These are phyloP conservation scores for Pezicula rhizophila DNA, from an alignment of 2,329 filamentous ascomycete species.

Conservation along the genomic window DNA sequence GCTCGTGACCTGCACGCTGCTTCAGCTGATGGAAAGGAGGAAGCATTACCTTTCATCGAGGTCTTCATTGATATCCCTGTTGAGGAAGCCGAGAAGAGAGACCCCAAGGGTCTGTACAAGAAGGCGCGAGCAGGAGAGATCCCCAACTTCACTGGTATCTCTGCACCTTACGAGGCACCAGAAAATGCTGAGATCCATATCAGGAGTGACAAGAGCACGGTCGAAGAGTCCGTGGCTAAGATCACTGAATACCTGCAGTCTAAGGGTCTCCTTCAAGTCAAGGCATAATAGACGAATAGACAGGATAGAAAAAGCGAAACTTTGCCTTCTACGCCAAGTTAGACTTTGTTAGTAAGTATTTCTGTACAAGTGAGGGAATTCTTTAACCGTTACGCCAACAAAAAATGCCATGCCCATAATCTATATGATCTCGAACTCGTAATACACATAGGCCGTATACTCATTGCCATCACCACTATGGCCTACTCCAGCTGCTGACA, in stretches of 20 bases:
- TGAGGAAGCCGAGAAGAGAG: slow-evolving; percentile 86
- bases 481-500: slow-evolving; percentile 67
- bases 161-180: slow-evolving; percentile 90
- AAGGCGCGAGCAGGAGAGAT: slow-evolving; percentile 91
- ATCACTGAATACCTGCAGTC: slow-evolving; percentile 75
- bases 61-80: slow-evolving; percentile 89
- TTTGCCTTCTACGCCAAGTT: slow-evolving; percentile 1
- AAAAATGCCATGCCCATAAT: slow-evolving; percentile 7
- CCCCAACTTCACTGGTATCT: slow-evolving; percentile 95
- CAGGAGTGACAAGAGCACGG: slow-evolving; percentile 70
- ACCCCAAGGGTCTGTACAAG: slow-evolving; percentile 97
- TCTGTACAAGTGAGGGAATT: slow-evolving; percentile 12
- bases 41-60: slow-evolving; percentile 80
- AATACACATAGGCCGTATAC: slow-evolving; percentile 96
- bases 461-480: slow-evolving; percentile 67
- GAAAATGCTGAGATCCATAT: slow-evolving; percentile 82
- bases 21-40: slow-evolving; percentile 46
- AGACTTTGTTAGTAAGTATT: background rate
- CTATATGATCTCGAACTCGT: slow-evolving; percentile 74
- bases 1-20: slow-evolving; percentile 75
- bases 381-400: slow-evolving; percentile 16
- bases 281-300: slow-evolving; percentile 16
- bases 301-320: background rate
- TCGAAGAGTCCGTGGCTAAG: slow-evolving; percentile 82
- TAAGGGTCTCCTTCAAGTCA: slow-evolving; percentile 50